Conservation (phyloP, 352 stramenopile genomes). For the Phytopythium cucurbitacearum region DNA sequence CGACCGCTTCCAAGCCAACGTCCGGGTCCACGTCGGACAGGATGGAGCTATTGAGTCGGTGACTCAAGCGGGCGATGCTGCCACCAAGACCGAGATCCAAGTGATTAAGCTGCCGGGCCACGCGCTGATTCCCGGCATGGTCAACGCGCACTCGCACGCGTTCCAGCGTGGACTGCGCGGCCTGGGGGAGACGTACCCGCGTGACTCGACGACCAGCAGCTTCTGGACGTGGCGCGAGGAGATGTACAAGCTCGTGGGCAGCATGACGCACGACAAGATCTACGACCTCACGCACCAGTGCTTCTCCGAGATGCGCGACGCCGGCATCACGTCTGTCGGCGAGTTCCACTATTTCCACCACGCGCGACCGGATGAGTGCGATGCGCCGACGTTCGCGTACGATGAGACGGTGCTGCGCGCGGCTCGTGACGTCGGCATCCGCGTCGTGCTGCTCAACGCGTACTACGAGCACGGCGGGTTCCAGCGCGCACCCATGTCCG, state of each 20-base stretch:
- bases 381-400: constrained; percentile 45
- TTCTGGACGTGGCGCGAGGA: constrained; percentile 84
- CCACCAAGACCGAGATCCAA: background rate
- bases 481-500: constrained; percentile 46
- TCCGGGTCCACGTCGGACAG: constrained; percentile 45
- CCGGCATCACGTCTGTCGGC: constrained; percentile 70
- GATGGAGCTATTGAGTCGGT: constrained; percentile 46
- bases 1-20: constrained; percentile 40
- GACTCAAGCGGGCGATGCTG: constrained; percentile 5
- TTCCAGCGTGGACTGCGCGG: constrained; percentile 70
- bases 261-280: constrained; percentile 59
- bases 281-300: constrained; percentile 69
- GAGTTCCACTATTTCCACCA: constrained; percentile 86
- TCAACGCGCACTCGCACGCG: constrained; percentile 80
- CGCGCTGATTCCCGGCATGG: constrained; percentile 63
- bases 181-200: constrained; percentile 68
- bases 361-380: constrained; percentile 25
- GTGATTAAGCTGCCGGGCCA: constrained; percentile 38
- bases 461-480: constrained; percentile 77
- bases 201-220: constrained; percentile 31
- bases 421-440: constrained; percentile 58
- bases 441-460: constrained; percentile 70
- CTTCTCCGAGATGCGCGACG: constrained; percentile 76
- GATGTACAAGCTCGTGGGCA: constrained; percentile 77
- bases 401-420: constrained; percentile 65